Base-by-base conservation (phyloP, 768 basidiomycete genomes). In the Calocybe cyanea region DNA sequence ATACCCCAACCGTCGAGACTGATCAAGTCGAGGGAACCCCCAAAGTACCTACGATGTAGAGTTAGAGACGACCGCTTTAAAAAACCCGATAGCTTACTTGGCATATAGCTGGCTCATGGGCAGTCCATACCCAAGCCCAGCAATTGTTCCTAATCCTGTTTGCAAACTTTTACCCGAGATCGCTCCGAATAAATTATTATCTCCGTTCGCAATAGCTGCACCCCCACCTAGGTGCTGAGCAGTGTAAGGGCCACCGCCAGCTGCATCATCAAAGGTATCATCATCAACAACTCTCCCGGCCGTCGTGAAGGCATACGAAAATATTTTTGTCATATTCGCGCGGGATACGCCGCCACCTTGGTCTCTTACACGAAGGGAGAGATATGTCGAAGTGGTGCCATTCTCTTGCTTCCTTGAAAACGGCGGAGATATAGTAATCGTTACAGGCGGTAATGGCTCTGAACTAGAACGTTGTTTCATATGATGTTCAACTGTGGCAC, bases 261-360 rank as follows among this genome's bases (percentile, higher is more conserved):
- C 73, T 38, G 71, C 72, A 35, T 72, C 68, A 17, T 68, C 71
- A 4, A 49, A 47, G 11, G 25, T 11, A 11, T 59, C 53, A 30
- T 52, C 59, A 4, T 64, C 66, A 8, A 67, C 69, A 30, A 64
- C 68, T 34, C 75, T 67, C 5, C 81, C 84, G 2, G 89, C 90
- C 4, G 92, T 92, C 4, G 91, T 92, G 61, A 92, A 94, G 5
- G 89, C 89, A 62, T 94, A 94, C 14, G 90, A 91, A 64, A 94
- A 94, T 45, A 94, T 87, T 36, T 80, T 77, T 15, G 76, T 68
- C 74, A 92, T 78, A 61, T 92, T 79, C 8, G 75, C 67, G 2
- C 82, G 82, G 0, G 83, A 75, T 24, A 94, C 82, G 7, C 92
- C 92, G 8, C 92, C 92, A 3, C 92, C 92, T 56, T 90, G 83